Conservation (phyloP, 805 yeast genomes). For the Candida dajiaensis region DNA sequence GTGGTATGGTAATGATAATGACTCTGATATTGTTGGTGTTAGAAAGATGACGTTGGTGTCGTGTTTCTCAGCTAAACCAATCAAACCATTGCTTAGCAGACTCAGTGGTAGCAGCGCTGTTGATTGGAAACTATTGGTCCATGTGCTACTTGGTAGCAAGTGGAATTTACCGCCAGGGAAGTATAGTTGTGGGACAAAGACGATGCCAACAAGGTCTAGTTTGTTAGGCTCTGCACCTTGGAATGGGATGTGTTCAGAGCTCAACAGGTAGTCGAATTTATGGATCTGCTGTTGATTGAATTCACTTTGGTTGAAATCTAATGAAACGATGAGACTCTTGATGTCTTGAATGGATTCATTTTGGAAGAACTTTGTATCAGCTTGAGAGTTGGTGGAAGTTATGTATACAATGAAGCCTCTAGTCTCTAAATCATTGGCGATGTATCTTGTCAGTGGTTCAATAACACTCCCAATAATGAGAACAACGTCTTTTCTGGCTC, state of each 20-base stretch:
- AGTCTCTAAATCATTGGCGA: slow-evolving; percentile 68
- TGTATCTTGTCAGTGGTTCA: slow-evolving; percentile 62
- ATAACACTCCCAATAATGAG: slow-evolving; percentile 71
- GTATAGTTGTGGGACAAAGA: slow-evolving; percentile 64
- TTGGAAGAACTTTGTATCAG: slow-evolving; percentile 38
- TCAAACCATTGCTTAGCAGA: slow-evolving; percentile 48
- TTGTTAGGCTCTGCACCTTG: slow-evolving; percentile 50
- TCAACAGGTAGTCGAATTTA: slow-evolving; percentile 43
- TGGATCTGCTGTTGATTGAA: slow-evolving; percentile 40
- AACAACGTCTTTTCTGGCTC: slow-evolving; percentile 72
- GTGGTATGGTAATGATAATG: slow-evolving; percentile 54
- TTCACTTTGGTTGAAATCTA: slow-evolving; percentile 34
- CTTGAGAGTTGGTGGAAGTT: slow-evolving; percentile 37
- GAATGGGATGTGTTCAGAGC: slow-evolving; percentile 52
- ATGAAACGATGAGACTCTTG: slow-evolving; percentile 51
- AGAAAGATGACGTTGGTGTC: slow-evolving; percentile 44
- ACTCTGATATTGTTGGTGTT: slow-evolving; percentile 50
- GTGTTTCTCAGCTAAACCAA: slow-evolving; percentile 47
- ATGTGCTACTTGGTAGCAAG: slow-evolving; percentile 41
- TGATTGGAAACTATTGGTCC: slow-evolving; percentile 43
- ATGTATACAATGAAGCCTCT: slow-evolving; percentile 80
- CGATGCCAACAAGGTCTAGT: slow-evolving; percentile 55
- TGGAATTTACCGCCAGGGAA: slow-evolving; percentile 68
- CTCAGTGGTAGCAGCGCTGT: slow-evolving; percentile 43
- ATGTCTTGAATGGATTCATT: slow-evolving; percentile 64